Evolutionary conservation across 768 basidiomycete species (phyloP).

Genomic region (Hemileccinum impolitum): DNA sequence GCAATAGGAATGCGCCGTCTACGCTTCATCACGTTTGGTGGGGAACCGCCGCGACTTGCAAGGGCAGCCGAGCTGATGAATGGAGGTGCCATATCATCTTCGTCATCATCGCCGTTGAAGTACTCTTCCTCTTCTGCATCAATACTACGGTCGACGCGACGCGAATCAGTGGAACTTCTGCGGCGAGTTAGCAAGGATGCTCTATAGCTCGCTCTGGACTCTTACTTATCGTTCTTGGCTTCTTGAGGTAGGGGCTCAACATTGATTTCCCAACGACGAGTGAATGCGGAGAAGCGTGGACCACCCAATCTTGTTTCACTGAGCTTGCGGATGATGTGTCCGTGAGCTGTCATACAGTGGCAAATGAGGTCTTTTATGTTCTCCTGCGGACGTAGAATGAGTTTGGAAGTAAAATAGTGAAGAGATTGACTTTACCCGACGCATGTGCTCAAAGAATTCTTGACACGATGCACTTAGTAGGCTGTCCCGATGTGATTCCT

Average conservation of each 20-base stretch:
- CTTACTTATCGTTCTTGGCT: conserved; percentile 49
- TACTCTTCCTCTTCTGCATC: conserved; percentile 90
- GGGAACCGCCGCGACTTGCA: conserved; percentile 28
- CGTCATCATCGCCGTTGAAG: conserved; percentile 88
- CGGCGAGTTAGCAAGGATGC: conserved; percentile 9
- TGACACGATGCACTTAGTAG: conserved; percentile 92
- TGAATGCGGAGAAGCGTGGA: conserved; percentile 66
- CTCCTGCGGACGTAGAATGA: conserved; percentile 48
- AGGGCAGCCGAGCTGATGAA: conserved; percentile 27
- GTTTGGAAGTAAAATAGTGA: background rate
- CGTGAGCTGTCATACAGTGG: conserved; percentile 78
- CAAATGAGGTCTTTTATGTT: conserved; percentile 84
- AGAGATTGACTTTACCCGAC: conserved; percentile 54
- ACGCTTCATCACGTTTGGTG: conserved; percentile 48
- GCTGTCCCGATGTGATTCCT: conserved; percentile 86
- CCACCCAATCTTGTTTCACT: conserved; percentile 58
- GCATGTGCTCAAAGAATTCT: conserved; percentile 91
- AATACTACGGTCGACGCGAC: conserved; percentile 43
- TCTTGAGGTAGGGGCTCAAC: conserved; percentile 68
- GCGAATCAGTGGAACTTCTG: conserved; percentile 41
- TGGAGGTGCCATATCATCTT: conserved; percentile 44
- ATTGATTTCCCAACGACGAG: conserved; percentile 89
- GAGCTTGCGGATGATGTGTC: conserved; percentile 60
- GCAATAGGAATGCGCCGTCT: conserved; percentile 51
- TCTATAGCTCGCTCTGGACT: conserved; percentile 14